Evolutionary conservation across 78 protist species (phyloP), one percentile per base, ranked within the genome.

Genomic region (Mastigamoeba balamuthi): DNA sequence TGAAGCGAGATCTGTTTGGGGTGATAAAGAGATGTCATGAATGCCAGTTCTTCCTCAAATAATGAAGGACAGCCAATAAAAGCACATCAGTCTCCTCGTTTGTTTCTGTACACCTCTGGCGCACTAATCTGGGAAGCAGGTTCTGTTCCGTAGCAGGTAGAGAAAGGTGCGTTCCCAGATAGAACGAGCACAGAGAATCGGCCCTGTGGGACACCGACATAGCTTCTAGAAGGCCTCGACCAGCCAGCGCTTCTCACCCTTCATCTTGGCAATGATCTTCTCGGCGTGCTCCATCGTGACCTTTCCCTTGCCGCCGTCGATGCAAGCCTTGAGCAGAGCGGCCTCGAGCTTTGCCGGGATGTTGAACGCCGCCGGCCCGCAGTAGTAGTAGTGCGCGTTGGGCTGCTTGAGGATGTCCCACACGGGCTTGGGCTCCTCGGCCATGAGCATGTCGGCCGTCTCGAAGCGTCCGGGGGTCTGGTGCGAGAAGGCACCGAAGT

Each of bases 401-500:
- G 58, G 58, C 33, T 48, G 58, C 58, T 48, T 48, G 58, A 48
- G 58, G 17, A 48, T 17, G 58, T 17, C 58, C 58, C 58, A 48
- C 33, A 48, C 58, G 17, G 17, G 33, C 58, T 48, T 17, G 58
- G 58, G 58, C 33, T 48, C 33, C 58, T 48, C 58, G 33, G 17
- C 17, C 58, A 48, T 48, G 58, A 48, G 58, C 58, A 48, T 25
- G 58, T 48, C 58, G 17, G 17, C 58, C 58, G 58, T 48, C 17
- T 48, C 58, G 58, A 48, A 48, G 17, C 58, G 58, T 17, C 17
- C 17, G 58, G 58, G 58, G 58, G 17, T 17, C 17, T 48, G 58
- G 58, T 48, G 81, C 10, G 91, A 83, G 82, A 90, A 93, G 36
- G 94, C 94, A 17, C 83, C 39, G 3, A 67, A 36, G 37, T 83